Percentiles rank a stretch among this genome's conserved stretches.
phyloP scores from a whole-genome alignment of 768 basidiomycete species.

The Russula virescens region DNA sequence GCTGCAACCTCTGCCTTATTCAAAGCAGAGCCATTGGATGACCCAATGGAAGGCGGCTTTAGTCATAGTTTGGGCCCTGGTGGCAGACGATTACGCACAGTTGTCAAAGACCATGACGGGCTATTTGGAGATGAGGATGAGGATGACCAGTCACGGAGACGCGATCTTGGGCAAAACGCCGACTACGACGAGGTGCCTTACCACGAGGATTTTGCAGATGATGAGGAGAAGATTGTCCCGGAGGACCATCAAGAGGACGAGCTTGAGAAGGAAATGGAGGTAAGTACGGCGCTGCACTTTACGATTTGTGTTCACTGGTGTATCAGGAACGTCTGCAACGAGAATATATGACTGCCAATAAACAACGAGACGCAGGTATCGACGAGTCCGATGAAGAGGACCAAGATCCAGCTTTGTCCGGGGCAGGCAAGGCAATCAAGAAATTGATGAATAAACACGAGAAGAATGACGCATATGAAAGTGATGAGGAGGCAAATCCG shows the following conservation, averaged over 20 bases:
- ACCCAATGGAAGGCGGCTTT: conserved; percentile 43
- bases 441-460: conserved; percentile 82
- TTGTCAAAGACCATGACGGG: conserved; percentile 58
- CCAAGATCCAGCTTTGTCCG: conserved; percentile 50
- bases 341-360: conserved; percentile 75
- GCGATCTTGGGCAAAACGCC: conserved; percentile 68
- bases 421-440: conserved; percentile 74
- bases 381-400: conserved; percentile 75
- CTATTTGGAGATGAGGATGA: conserved; percentile 64
- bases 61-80: conserved; percentile 63
- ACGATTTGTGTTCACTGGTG: conserved; percentile 18
- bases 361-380: conserved; percentile 59
- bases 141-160: conserved; percentile 43
- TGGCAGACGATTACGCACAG: conserved; percentile 57
- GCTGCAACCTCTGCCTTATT: conserved; percentile 61
- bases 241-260: conserved; percentile 78
- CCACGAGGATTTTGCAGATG: conserved; percentile 82
- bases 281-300: conserved; percentile 29
- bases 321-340: conserved; percentile 75
- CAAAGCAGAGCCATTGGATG: conserved; percentile 50
- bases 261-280: conserved; percentile 69
- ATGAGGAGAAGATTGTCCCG: conserved; percentile 68
- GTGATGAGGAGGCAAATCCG: conserved; percentile 70
- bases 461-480: conserved; percentile 76
- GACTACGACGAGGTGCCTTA: conserved; percentile 78